phyloP scores from a whole-genome alignment of 257 asterid genomes.

The Solanum appendiculatum region DNA sequence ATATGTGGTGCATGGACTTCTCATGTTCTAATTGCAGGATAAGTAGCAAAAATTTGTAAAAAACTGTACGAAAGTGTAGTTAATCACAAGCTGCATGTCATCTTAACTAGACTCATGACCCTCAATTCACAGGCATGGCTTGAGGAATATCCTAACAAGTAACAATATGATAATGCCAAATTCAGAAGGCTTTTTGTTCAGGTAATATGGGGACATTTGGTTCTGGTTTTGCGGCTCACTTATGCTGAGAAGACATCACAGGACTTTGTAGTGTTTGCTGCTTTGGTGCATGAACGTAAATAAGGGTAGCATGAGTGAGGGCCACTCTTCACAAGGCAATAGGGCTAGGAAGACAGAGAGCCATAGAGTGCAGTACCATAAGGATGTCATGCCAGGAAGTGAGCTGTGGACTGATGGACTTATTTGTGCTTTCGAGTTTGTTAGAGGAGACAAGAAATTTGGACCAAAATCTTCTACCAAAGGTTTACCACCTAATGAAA shows the following conservation, averaged over 20 bases:
- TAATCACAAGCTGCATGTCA: not conserved
- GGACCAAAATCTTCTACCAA: conserved; percentile 31
- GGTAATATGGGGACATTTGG: not conserved
- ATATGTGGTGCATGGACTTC: not conserved
- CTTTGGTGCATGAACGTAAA: not conserved
- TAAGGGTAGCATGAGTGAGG: conserved; percentile 23
- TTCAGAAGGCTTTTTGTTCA: not conserved
- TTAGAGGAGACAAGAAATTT: conserved; percentile 35
- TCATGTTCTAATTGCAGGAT: not conserved
- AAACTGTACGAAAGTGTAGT: not conserved
- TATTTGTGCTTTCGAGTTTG: conserved; percentile 82
- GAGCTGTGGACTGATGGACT: conserved; percentile 88
- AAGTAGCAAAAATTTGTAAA: not conserved
- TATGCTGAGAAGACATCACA: not conserved
- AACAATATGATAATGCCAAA: not conserved
- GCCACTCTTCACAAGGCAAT: conserved; percentile 22
- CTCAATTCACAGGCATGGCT: not conserved
- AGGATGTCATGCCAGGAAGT: conserved; percentile 46
- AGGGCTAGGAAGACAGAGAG: conserved; percentile 33
- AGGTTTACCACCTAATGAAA: conserved; percentile 13
- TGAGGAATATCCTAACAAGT: not conserved
- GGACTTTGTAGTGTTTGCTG: not conserved
- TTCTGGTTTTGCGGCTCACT: not conserved
- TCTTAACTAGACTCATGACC: not conserved
- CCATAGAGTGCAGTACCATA: conserved; percentile 33